phyloP scores from a whole-genome alignment of 208 protist genomes.

The Crithidia brevicula region DNA sequence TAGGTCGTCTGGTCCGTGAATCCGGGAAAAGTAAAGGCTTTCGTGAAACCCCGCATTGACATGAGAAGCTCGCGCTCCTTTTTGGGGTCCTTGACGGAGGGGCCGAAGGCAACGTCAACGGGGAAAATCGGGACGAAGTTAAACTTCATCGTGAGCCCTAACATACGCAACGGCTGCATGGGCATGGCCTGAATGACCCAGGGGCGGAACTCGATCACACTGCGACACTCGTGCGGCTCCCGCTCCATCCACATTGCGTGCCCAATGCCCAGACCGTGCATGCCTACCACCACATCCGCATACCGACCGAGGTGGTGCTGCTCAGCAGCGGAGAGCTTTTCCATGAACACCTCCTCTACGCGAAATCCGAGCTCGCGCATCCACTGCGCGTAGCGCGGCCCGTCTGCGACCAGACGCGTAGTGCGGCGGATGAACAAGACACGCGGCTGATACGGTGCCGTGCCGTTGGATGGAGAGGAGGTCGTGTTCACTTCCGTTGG shows the following conservation, averaged over 20 bases:
- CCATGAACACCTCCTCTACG: slow-evolving; percentile 51
- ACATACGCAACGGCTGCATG: slow-evolving; percentile 25
- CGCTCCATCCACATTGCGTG: slow-evolving; percentile 65
- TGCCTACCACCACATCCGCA: slow-evolving; percentile 63
- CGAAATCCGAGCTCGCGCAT: slow-evolving; percentile 46
- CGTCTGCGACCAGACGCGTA: slow-evolving; percentile 38
- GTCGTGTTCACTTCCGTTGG: background rate
- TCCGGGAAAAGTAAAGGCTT: slow-evolving; percentile 27
- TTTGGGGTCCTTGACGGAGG: slow-evolving; percentile 20
- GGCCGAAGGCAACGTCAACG: slow-evolving; percentile 36
- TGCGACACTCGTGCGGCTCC: slow-evolving; percentile 33
- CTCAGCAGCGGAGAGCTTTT: slow-evolving; percentile 35
- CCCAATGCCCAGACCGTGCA: slow-evolving; percentile 58
- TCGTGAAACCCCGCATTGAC: slow-evolving; percentile 15
- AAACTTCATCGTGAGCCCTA: slow-evolving; percentile 27
- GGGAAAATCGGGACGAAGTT: slow-evolving; percentile 32
- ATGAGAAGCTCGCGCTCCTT: slow-evolving; percentile 31
- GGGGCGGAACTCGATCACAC: slow-evolving; percentile 55
- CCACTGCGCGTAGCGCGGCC: slow-evolving; percentile 23
- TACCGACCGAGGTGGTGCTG: slow-evolving; percentile 53
- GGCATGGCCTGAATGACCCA: slow-evolving; percentile 38
- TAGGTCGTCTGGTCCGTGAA: slow-evolving; percentile 42
- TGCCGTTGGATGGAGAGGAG: background rate
- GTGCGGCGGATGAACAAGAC: slow-evolving; percentile 48
- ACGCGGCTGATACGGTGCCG: slow-evolving; percentile 26